Evolutionary conservation across 106 monocot genomes (phyloP).

Genomic region (Vanilla planifolia): DNA sequence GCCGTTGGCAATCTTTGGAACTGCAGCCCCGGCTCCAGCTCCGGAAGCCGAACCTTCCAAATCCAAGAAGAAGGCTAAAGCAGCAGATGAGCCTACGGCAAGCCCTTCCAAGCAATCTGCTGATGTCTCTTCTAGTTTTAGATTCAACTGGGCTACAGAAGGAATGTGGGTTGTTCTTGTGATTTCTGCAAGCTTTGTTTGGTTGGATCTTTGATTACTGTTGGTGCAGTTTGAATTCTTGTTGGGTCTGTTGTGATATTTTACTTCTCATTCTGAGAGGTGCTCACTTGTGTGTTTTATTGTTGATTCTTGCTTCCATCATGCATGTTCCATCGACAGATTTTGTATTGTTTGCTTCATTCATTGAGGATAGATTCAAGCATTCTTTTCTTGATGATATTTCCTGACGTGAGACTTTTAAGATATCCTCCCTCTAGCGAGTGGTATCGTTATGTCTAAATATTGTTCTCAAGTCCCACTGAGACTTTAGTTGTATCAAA

Average conservation of each 20-base stretch:
- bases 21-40: slow-evolving; percentile 27
- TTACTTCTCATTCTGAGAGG: neutral
- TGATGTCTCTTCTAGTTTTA: slow-evolving; percentile 2
- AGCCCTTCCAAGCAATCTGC: slow-evolving; percentile 3
- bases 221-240: neutral
- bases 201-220: slow-evolving; percentile 3
- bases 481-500: no score
- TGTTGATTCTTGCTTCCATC: neutral
- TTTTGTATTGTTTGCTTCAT: slow-evolving; percentile 7
- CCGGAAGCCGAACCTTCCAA: slow-evolving; percentile 27
- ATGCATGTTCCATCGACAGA: neutral
- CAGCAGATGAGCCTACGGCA: slow-evolving; percentile 9
- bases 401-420: no score
- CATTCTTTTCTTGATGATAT: no score
- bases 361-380: no score
- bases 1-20: slow-evolving; percentile 43
- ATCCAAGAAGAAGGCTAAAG: slow-evolving; percentile 18
- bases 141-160: neutral
- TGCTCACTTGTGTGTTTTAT: slow-evolving; percentile 1
- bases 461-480: no score
- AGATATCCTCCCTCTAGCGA: no score
- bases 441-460: no score
- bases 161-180: neutral
- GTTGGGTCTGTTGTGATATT: neutral
- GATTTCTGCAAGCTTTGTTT: neutral